Evolutionary conservation across 2,329 filamentous ascomycete genomes (phyloP).

Genomic region (Colletotrichum cuscutae): DNA sequence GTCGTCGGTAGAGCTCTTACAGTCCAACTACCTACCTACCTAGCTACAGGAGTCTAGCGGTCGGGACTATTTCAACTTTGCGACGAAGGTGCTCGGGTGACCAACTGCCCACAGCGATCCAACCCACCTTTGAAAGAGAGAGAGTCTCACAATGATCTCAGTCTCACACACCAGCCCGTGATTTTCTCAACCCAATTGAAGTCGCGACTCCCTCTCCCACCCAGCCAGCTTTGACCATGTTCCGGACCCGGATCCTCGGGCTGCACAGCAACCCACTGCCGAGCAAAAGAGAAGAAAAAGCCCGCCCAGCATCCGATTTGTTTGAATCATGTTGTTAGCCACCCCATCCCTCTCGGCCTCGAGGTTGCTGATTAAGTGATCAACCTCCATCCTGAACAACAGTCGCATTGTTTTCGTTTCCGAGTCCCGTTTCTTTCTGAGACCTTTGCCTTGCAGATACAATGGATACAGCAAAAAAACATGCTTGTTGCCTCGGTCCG

Average conservation of each 20-base stretch:
- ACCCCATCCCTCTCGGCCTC: neutral
- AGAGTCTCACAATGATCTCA: no score
- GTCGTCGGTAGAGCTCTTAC: neutral
- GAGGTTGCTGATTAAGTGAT: neutral
- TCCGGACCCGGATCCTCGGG: conserved; percentile 23
- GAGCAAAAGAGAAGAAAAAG: neutral
- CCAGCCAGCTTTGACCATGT: conserved; percentile 1
- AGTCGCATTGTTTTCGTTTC: conserved; percentile 20
- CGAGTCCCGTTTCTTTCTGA: conserved; percentile 26
- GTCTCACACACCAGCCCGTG: neutral
- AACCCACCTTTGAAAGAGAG: neutral
- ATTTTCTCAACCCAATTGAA: neutral
- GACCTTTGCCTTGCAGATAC: neutral
- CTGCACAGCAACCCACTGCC: conserved; percentile 19
- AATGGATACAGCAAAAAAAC: neutral
- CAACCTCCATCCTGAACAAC: neutral
- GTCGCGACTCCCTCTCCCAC: neutral
- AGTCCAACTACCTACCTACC: neutral
- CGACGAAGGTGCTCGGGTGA: conserved; percentile 12
- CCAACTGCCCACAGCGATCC: conserved; percentile 7
- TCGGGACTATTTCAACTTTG: neutral
- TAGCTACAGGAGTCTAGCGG: neutral
- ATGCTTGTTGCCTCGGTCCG: neutral
- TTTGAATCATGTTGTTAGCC: neutral
- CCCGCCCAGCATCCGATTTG: neutral